A percentile compares a stretch with the other conserved stretches of the same genome.
Evolutionary conservation across 2,329 filamentous ascomycete species (phyloP).

Genomic region (Curvularia eragrostidis): DNA sequence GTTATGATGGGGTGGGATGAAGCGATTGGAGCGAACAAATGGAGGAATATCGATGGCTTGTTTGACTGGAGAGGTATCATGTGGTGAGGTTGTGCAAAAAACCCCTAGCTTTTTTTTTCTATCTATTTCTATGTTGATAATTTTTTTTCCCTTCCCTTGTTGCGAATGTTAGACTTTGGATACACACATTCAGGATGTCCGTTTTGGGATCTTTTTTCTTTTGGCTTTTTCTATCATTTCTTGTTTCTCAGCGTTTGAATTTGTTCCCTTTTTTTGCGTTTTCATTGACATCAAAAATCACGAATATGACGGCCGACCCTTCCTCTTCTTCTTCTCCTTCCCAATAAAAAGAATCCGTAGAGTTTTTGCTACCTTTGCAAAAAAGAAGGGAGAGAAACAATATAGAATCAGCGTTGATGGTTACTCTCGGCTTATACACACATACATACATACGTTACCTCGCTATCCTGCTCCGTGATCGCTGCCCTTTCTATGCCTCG

Average conservation of each 20-base stretch:
- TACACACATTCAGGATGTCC: too few relatives aligned
- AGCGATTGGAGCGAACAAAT: constrained; percentile 59
- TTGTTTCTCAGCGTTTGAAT: too few relatives aligned
- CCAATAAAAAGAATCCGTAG: too few relatives aligned
- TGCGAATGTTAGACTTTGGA: neutral
- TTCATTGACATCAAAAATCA: too few relatives aligned
- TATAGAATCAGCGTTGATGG: too few relatives aligned
- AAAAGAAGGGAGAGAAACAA: too few relatives aligned
- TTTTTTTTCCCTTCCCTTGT: neutral
- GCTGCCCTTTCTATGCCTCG: neutral
- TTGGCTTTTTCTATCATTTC: too few relatives aligned
- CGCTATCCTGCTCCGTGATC: neutral
- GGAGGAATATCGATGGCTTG: constrained; percentile 70
- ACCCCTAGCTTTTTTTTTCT: neutral
- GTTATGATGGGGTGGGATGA: constrained; percentile 87
- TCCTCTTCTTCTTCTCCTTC: neutral
- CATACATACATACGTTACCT: neutral
- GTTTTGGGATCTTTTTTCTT: neutral
- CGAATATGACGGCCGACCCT: too few relatives aligned
- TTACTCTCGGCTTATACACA: too few relatives aligned
- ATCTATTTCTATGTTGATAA: neutral
- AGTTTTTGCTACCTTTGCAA: too few relatives aligned
- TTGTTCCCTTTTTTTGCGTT: too few relatives aligned
- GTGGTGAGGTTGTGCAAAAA: constrained; percentile 40
- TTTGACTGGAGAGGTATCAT: constrained; percentile 50